Percentiles rank a stretch among this genome's conserved stretches.
Conservation (phyloP, 2,329 filamentous ascomycete genomes). For the Colletotrichum neosansevieriae region DNA sequence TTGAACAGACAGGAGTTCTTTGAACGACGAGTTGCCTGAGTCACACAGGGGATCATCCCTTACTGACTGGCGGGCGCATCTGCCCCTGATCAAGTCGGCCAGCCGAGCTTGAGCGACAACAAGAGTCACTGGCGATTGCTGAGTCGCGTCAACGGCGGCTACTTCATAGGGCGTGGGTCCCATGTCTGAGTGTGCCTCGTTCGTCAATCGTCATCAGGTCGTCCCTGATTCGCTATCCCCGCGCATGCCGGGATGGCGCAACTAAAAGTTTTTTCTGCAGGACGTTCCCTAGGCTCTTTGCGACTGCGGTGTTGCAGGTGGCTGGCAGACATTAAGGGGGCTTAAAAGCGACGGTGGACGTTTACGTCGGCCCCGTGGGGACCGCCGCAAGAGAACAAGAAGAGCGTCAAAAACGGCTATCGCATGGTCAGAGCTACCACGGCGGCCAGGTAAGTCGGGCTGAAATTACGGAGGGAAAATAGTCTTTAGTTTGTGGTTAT, state of each 20-base stretch:
- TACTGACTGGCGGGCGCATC: neutral
- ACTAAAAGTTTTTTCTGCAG: slow-evolving; percentile 28
- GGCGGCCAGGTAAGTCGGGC: neutral
- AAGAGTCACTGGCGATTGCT: too few relatives aligned
- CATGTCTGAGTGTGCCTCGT: slow-evolving; percentile 24
- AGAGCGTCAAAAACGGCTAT: neutral
- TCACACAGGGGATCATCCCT: neutral
- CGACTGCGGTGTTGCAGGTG: slow-evolving; percentile 1
- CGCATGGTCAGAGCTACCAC: neutral
- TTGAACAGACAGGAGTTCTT: slow-evolving; percentile 1
- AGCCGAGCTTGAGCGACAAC: neutral
- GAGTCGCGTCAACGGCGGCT: slow-evolving; percentile 24
- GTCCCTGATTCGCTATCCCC: slow-evolving; percentile 30
- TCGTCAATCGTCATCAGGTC: slow-evolving; percentile 30
- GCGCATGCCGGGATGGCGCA: slow-evolving; percentile 26
- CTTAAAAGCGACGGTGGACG: neutral
- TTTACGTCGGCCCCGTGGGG: slow-evolving; percentile 16
- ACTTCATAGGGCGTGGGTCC: slow-evolving; percentile 13
- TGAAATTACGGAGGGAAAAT: slow-evolving; percentile 15
- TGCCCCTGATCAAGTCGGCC: neutral
- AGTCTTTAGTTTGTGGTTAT: slow-evolving; percentile 16
- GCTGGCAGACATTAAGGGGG: slow-evolving; percentile 14
- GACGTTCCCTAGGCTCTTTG: slow-evolving; percentile 12
- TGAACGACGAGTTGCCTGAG: neutral
- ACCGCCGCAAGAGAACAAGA: neutral